Base-by-base conservation (phyloP, 768 basidiomycete species). In the Krasilnikovozyma curviuscula region DNA sequence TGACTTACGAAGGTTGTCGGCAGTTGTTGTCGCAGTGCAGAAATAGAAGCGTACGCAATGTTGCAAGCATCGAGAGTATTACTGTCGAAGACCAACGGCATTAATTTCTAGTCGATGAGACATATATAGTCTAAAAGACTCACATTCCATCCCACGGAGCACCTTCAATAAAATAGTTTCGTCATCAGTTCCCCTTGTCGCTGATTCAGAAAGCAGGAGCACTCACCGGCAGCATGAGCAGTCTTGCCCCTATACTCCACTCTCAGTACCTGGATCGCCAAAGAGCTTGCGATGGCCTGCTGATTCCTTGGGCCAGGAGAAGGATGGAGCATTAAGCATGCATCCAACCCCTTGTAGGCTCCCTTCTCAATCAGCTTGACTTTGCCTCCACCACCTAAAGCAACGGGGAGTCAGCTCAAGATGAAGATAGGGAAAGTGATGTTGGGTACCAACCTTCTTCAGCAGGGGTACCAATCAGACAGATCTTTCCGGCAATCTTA, bases 1-100 rank as follows among this genome's bases (percentile, higher is more conserved):
- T n/a, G n/a, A n/a, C n/a, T n/a, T n/a, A n/a, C n/a, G n/a, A n/a
- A n/a, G n/a, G n/a, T 73, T 38, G 78, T 74, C 0, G 86, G 85
- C 61, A 85, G 76, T 65, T 91, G 86, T 62, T 91, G 86, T 12
- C 86, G 74, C 40, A 91, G 70, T 21, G 76, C 75, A 3, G 83
- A 78, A 34, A 91, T 71, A 40, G 73, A 71, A 7, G 77, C 75
- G 62, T 89, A 88, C 0, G 83, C 80, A 8, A 83, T 65, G 60
- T 86, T 80, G 1, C 84, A 84, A 0, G 86, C 86, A 58, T 89
- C 86, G 8, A 52, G 44, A n/a, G 50, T 45, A 21, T 52, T 52
- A 32, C 33, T 40, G 18, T 45, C 46, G n/a, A n/a, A n/a, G n/a
- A n/a, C n/a, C n/a, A n/a, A n/a, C n/a, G n/a, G n/a, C n/a, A n/a